Conservation (phyloP, 352 stramenopile genomes). For the Peronospora belbahrii region DNA sequence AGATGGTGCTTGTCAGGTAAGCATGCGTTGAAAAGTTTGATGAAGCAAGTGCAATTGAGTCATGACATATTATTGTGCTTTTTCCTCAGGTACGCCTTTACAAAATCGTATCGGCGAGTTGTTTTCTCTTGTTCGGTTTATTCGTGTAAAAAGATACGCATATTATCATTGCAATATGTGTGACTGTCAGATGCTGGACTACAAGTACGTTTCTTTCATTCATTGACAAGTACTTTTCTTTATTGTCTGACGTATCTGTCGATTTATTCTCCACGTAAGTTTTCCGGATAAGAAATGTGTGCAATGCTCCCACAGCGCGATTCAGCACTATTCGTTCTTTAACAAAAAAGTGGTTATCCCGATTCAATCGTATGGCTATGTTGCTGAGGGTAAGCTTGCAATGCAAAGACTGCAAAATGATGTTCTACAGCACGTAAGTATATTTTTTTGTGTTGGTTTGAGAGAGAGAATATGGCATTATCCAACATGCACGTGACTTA, state of each 20-base stretch:
- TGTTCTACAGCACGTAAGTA: conserved; percentile 81
- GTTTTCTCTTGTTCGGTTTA: conserved; percentile 96
- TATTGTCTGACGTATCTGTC: conserved; percentile 12
- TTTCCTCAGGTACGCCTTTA: conserved; percentile 78
- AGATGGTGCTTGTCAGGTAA: conserved; percentile 97
- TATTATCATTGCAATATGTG: conserved; percentile 97
- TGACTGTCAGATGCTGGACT: conserved; percentile 94
- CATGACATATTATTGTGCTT: neutral
- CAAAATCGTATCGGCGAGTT: conserved; percentile 93
- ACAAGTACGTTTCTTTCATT: conserved; percentile 59
- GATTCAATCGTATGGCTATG: conserved; percentile 93
- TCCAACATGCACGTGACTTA: neutral
- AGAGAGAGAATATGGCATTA: neutral
- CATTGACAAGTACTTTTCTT: neutral
- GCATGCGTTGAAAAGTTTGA: neutral
- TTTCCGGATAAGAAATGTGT: conserved; percentile 83
- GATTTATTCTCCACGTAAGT: conserved; percentile 18
- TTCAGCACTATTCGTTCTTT: conserved; percentile 97
- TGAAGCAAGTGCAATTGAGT: neutral
- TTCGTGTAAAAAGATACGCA: conserved; percentile 95
- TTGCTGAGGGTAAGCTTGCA: conserved; percentile 87
- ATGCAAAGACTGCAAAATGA: conserved; percentile 96
- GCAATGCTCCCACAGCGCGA: conserved; percentile 89
- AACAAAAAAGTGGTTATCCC: conserved; percentile 98
- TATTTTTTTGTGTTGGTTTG: neutral